Evolutionary conservation across 2,329 filamentous ascomycete genomes (phyloP).

Genomic region (Fusarium transvaalense): DNA sequence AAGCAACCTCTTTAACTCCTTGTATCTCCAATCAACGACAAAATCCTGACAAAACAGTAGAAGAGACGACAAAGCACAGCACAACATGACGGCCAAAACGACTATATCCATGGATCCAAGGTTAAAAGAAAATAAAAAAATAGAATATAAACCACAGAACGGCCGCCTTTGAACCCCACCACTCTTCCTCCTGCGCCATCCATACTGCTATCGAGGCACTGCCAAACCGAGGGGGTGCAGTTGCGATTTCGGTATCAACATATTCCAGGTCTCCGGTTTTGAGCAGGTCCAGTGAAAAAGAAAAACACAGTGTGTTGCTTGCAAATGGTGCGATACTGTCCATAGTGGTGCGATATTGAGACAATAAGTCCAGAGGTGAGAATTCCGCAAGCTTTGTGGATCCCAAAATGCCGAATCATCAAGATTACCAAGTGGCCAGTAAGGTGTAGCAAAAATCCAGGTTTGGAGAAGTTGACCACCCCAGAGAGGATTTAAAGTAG

Average conservation of each 20-base stretch:
- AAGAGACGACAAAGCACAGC: slow-evolving; percentile 7
- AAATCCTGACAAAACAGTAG: background rate
- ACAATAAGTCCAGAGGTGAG: background rate
- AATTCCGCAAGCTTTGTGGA: background rate
- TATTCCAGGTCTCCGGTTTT: background rate
- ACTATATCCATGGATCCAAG: slow-evolving; percentile 21
- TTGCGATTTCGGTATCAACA: background rate
- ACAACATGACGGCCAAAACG: background rate
- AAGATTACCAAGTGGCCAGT: slow-evolving; percentile 21
- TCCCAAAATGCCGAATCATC: slow-evolving; percentile 18
- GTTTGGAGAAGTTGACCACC: slow-evolving; percentile 11
- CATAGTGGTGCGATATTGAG: slow-evolving; percentile 3
- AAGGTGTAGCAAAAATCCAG: slow-evolving; percentile 34
- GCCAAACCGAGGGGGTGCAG: background rate
- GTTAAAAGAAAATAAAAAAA: background rate
- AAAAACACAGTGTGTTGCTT: background rate
- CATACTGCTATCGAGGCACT: background rate
- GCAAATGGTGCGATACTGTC: background rate
- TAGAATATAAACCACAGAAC: background rate
- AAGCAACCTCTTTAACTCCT: slow-evolving; percentile 24
- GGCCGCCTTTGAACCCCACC: background rate
- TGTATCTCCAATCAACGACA: background rate
- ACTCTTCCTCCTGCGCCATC: slow-evolving; percentile 8
- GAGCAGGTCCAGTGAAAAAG: background rate
- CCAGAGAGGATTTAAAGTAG: background rate